Percentiles rank a stretch among this genome's conserved stretches.
These are phyloP conservation scores for Solanum sejunctum DNA, from an alignment of 257 asterid genomes.

Conservation along the genomic window DNA sequence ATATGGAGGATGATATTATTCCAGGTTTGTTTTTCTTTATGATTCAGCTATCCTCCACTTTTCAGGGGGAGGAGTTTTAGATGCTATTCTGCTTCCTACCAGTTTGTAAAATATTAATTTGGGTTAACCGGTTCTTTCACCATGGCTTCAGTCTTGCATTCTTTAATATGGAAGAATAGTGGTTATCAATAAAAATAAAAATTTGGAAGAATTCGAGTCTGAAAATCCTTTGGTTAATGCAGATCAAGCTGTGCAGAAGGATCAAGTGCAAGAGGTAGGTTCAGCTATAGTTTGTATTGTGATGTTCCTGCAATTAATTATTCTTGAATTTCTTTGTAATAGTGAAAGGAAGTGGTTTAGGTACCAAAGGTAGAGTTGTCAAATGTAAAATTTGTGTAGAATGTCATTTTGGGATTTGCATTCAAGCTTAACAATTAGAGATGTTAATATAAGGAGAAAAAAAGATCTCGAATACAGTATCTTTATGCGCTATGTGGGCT, in stretches of 20 bases:
- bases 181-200: not conserved
- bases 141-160: not conserved
- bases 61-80: not conserved
- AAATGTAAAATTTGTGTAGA: not conserved
- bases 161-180: not conserved
- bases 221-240: not conserved
- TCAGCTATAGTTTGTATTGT: not conserved
- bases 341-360: not conserved
- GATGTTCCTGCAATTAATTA: not conserved
- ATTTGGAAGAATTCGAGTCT: not conserved
- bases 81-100: not conserved
- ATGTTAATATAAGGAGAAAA: not conserved
- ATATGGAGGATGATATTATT: not conserved
- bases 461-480: not conserved
- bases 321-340: not conserved
- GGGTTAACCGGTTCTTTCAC: not conserved
- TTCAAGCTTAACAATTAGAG: not conserved
- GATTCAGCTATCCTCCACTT: not conserved
- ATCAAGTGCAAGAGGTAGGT: slow-evolving; percentile 6
- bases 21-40: not conserved
- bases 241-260: not conserved
- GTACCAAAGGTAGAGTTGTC: not conserved
- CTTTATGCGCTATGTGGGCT: not conserved
- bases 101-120: not conserved
- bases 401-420: not conserved